These are phyloP conservation scores for Phytopythium helicoides DNA, from an alignment of 352 stramenopile species.

Conservation along the genomic window DNA sequence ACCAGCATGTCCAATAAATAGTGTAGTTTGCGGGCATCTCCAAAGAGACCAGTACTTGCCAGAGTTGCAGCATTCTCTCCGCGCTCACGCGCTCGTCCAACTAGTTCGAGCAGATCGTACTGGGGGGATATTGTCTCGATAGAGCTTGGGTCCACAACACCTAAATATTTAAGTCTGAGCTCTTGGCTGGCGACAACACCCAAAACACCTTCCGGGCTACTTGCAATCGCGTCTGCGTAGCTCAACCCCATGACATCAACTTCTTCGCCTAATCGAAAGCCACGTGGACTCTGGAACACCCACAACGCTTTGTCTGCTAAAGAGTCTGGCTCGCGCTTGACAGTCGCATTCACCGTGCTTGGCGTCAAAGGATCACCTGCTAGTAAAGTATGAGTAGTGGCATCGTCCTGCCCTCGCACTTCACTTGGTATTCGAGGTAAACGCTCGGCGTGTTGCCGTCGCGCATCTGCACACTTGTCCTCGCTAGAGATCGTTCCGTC, in stretches of 20 bases:
- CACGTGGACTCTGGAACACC: slow-evolving; percentile 61
- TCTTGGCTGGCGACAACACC: slow-evolving; percentile 69
- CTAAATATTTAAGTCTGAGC: slow-evolving; percentile 66
- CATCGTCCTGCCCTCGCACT: slow-evolving; percentile 1
- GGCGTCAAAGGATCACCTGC: not conserved
- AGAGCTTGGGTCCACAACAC: slow-evolving; percentile 42
- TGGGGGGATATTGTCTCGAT: slow-evolving; percentile 66
- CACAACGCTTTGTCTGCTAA: slow-evolving; percentile 39
- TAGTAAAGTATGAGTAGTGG: not conserved
- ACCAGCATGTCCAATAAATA: slow-evolving; percentile 84
- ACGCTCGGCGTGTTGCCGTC: not conserved
- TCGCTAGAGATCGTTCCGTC: slow-evolving; percentile 2
- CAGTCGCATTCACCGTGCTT: not conserved
- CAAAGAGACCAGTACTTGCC: slow-evolving; percentile 54
- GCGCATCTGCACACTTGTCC: not conserved
- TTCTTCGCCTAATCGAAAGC: slow-evolving; percentile 56
- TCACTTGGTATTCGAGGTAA: not conserved
- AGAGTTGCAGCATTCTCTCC: slow-evolving; percentile 65
- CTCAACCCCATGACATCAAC: slow-evolving; percentile 45
- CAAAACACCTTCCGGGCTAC: slow-evolving; percentile 45
- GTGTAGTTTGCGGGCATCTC: slow-evolving; percentile 72
- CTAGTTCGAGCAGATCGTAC: slow-evolving; percentile 79
- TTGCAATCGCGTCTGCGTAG: slow-evolving; percentile 59
- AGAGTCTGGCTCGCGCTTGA: slow-evolving; percentile 20
- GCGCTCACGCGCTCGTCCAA: slow-evolving; percentile 51